These are phyloP conservation scores for Ceratobasidium sp. DNA, from an alignment of 1,284 basidiomycete species.

Conservation along the genomic window DNA sequence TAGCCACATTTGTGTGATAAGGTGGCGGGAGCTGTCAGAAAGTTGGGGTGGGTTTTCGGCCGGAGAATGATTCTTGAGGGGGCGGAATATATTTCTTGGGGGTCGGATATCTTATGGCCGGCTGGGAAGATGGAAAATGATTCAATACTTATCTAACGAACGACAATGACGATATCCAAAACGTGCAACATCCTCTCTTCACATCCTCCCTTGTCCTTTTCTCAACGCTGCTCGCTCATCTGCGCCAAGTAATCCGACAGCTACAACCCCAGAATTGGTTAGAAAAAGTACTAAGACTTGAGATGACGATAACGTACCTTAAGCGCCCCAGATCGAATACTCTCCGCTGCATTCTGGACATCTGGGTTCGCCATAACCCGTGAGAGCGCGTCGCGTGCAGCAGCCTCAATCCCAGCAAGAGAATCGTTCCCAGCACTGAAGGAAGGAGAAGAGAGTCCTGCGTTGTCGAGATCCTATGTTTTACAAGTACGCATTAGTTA, in stretches of 20 bases:
- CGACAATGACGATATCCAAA: background rate
- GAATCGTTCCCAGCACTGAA: constrained; percentile 72
- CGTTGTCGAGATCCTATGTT: constrained; percentile 57
- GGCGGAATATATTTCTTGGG: no score
- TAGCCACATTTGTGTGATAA: no score
- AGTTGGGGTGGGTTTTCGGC: no score
- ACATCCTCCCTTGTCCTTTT: background rate
- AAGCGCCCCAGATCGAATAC: constrained; percentile 83
- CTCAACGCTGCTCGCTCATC: constrained; percentile 59
- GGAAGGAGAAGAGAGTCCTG: constrained; percentile 49
- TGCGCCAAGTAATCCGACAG: constrained; percentile 83
- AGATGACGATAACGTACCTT: constrained; percentile 70
- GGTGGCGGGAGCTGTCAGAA: no score
- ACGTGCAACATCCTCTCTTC: background rate
- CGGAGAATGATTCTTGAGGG: no score
- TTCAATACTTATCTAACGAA: background rate
- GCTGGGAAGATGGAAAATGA: no score
- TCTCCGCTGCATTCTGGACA: constrained; percentile 89
- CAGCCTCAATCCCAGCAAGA: constrained; percentile 71
- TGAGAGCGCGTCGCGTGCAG: constrained; percentile 83
- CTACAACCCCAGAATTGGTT: constrained; percentile 58
- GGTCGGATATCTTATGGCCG: no score
- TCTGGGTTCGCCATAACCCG: constrained; percentile 90
- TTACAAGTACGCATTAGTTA: background rate
- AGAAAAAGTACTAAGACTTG: no score